Conservation (phyloP, 371 early-diverging fungal genomes). For the Capniomyces stellatus region DNA sequence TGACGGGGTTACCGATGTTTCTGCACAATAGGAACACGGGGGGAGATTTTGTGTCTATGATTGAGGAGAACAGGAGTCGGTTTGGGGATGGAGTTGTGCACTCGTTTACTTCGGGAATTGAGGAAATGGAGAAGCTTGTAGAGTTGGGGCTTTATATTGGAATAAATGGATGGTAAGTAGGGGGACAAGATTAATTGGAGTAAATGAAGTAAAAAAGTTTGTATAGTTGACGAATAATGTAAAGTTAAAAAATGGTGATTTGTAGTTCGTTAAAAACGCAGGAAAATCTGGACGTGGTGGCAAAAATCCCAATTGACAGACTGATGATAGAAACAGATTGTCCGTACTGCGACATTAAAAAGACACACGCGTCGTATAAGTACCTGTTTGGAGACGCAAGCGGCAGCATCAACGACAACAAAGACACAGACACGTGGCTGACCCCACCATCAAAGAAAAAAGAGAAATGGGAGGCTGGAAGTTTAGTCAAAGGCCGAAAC, state of each 20-base stretch:
- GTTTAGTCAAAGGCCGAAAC: conserved; percentile 65
- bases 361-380: conserved; percentile 63
- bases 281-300: conserved; percentile 60
- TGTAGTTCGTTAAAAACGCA: conserved; percentile 79
- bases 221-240: no score
- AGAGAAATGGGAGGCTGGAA: conserved; percentile 52
- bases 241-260: no score
- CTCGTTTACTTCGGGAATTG: conserved; percentile 71
- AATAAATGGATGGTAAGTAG: conserved; percentile 97
- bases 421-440: conserved; percentile 6
- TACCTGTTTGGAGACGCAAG: conserved; percentile 27
- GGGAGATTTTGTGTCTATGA: conserved; percentile 36
- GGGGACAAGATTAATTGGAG: no score
- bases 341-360: conserved; percentile 88
- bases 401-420: background rate
- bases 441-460: conserved; percentile 34
- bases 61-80: conserved; percentile 38
- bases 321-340: conserved; percentile 93
- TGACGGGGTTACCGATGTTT: conserved; percentile 64
- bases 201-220: no score
- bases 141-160: conserved; percentile 83
- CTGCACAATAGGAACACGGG: conserved; percentile 72
- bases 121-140: conserved; percentile 51
- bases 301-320: conserved; percentile 59
- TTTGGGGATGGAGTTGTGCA: conserved; percentile 85